phyloP scores from a whole-genome alignment of 176 grass and related monocot species.

The Poa annua region DNA sequence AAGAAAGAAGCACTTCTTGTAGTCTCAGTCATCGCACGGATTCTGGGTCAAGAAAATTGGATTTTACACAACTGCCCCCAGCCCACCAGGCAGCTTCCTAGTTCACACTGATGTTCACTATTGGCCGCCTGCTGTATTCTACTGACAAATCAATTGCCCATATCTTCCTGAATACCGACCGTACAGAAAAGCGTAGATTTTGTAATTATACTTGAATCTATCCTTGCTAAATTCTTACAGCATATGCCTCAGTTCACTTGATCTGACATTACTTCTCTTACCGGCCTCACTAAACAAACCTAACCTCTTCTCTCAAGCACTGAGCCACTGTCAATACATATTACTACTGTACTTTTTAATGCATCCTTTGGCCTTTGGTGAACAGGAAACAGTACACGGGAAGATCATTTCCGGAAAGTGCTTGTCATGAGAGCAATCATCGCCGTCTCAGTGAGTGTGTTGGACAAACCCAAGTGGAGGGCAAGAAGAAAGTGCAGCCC shows the following conservation, averaged over 20 bases:
- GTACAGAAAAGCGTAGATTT: background rate
- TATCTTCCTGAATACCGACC: background rate
- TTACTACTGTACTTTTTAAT: no score
- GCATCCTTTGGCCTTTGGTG: background rate
- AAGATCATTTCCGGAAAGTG: background rate
- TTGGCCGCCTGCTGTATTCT: background rate
- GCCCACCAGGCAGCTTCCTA: background rate
- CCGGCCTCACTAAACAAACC: background rate
- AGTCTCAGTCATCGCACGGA: background rate
- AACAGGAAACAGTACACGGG: background rate
- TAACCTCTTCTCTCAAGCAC: background rate
- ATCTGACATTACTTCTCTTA: background rate
- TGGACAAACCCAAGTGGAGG: constrained; percentile 16
- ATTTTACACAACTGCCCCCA: background rate
- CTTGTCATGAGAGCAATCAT: constrained; percentile 13
- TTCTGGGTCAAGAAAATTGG: constrained; percentile 3
- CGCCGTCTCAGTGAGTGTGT: constrained; percentile 5
- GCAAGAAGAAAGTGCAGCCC: background rate
- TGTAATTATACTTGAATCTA: background rate
- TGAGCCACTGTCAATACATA: background rate
- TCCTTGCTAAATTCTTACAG: background rate
- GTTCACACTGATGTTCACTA: background rate
- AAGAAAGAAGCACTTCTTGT: background rate
- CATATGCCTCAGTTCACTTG: background rate
- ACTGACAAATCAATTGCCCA: background rate